Evolutionary conservation across 371 early-diverging fungal species (phyloP).

Genomic region (Mucor velutinosus): DNA sequence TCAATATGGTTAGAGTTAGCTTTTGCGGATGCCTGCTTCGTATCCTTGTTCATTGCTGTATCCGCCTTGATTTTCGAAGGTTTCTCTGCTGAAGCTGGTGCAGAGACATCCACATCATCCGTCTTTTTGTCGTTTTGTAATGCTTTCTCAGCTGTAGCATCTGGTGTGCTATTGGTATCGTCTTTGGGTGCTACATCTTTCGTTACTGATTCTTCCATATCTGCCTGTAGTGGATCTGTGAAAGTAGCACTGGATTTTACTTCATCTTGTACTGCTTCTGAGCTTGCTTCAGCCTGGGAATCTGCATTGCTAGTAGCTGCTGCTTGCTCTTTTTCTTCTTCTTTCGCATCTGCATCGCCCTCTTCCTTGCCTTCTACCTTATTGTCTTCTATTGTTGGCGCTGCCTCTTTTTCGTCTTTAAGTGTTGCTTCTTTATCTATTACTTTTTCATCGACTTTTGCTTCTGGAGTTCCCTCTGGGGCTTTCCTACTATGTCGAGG

Average conservation of each 20-base stretch:
- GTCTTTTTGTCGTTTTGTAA: background rate
- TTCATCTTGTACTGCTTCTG: background rate
- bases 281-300: background rate
- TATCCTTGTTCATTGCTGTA: background rate
- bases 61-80: background rate
- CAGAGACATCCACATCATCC: background rate
- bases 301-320: background rate
- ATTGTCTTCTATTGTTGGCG: background rate
- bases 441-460: background rate
- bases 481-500: background rate
- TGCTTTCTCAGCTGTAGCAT: background rate
- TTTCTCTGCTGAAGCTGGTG: background rate
- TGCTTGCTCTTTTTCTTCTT: conserved; percentile 10
- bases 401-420: background rate
- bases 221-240: background rate
- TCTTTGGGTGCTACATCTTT: background rate
- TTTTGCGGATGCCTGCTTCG: background rate
- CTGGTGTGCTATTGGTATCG: background rate
- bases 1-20: background rate
- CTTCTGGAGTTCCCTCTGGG: background rate
- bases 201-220: background rate
- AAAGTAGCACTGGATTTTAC: background rate
- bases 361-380: background rate
- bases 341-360: background rate
- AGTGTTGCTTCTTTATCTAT: background rate